Percentiles rank a stretch among this genome's conserved stretches.
These are phyloP conservation scores for Aspergillus hancockii DNA, from an alignment of 495 filamentous ascomycete species.

Conservation along the genomic window DNA sequence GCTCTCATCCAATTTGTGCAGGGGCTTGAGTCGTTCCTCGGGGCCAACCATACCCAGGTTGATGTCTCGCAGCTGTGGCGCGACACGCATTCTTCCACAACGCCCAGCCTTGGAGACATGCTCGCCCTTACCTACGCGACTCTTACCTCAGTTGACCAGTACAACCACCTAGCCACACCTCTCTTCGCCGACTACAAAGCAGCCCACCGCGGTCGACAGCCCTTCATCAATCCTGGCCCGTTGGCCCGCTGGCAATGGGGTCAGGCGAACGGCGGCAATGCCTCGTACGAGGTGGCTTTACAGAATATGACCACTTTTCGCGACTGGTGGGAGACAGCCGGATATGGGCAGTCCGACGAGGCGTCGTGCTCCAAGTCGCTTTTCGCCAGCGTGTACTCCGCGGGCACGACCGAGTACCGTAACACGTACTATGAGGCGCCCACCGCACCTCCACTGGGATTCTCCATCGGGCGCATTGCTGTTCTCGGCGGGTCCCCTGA, in stretches of 20 bases:
- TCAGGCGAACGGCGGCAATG: conserved; percentile 38
- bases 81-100: conserved; percentile 36
- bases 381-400: conserved; percentile 33
- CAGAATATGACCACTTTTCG: conserved; percentile 53
- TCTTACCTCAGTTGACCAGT: conserved; percentile 55
- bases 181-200: conserved; percentile 56
- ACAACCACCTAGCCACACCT: conserved; percentile 43
- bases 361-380: conserved; percentile 44
- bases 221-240: conserved; percentile 58
- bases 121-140: conserved; percentile 41
- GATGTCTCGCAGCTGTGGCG: conserved; percentile 42
- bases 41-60: conserved; percentile 33
- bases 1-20: conserved; percentile 41
- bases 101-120: conserved; percentile 33
- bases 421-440: conserved; percentile 29
- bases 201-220: conserved; percentile 44
- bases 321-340: conserved; percentile 53
- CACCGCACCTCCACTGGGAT: conserved; percentile 40
- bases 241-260: conserved; percentile 58
- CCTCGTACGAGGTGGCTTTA: conserved; percentile 36
- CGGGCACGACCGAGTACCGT: conserved; percentile 32
- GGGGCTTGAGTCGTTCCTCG: conserved; percentile 42
- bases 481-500: conserved; percentile 55
- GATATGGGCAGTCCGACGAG: conserved; percentile 35
- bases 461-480: conserved; percentile 42